Percentiles rank a stretch among this genome's conserved stretches.
Evolutionary conservation across 495 filamentous ascomycete genomes (phyloP).

Genomic region (Niebla homalea): DNA sequence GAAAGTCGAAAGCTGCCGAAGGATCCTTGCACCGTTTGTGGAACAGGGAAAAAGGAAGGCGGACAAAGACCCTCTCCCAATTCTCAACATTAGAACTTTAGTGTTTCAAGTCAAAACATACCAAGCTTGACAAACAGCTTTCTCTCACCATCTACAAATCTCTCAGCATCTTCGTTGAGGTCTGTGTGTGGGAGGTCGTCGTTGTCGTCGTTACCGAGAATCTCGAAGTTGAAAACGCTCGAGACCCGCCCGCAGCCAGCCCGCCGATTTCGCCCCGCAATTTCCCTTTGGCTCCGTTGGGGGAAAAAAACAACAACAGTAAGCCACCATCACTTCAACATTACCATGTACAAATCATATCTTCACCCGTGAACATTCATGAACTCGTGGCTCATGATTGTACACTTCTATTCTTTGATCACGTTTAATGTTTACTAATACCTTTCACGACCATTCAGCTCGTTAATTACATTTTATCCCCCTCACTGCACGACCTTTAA

Average conservation of each 20-base stretch:
- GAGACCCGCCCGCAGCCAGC: background rate
- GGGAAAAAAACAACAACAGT: background rate
- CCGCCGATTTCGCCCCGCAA: background rate
- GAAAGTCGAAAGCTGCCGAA: too few species aligned
- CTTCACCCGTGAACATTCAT: background rate
- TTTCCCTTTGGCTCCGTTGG: background rate
- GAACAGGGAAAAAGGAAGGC: background rate
- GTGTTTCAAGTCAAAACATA: too few species aligned
- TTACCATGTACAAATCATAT: background rate
- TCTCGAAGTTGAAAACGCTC: slow-evolving; percentile 1
- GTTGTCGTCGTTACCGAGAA: background rate
- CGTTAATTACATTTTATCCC: background rate
- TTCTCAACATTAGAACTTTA: background rate
- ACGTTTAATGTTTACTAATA: background rate
- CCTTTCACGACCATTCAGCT: background rate
- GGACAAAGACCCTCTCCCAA: background rate
- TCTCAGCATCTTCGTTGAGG: background rate
- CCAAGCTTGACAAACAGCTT: background rate
- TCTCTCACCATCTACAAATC: background rate
- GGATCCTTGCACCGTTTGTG: too few species aligned
- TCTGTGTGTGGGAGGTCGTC: background rate
- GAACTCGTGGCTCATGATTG: background rate
- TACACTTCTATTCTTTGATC: background rate
- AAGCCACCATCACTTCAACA: background rate
- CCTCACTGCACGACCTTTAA: background rate